Conservation (phyloP, 768 basidiomycete genomes). For the Kwoniella shandongensis region DNA sequence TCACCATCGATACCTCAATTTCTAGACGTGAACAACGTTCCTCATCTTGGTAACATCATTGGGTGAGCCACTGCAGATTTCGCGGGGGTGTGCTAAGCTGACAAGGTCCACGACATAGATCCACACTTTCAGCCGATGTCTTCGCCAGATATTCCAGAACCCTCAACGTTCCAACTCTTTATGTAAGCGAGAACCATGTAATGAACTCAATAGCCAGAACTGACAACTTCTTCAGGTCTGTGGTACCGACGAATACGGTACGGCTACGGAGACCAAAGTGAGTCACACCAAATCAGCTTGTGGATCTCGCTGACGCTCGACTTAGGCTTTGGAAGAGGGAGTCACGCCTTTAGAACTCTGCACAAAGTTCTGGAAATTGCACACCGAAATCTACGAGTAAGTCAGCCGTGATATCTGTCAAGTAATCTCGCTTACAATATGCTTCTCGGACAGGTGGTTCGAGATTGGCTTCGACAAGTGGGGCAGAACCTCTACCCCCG, state of each 20-base stretch:
- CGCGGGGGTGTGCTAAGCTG: neutral
- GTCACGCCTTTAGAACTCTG: constrained; percentile 60
- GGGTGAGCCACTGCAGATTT: constrained; percentile 29
- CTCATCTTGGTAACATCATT: constrained; percentile 73
- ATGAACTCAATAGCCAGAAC: neutral
- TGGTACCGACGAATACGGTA: constrained; percentile 99
- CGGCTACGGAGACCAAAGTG: constrained; percentile 97
- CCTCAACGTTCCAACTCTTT: constrained; percentile 83
- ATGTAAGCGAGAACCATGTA: constrained; percentile 51
- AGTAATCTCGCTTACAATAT: constrained; percentile 13
- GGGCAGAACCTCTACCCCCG: constrained; percentile 85
- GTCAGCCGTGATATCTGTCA: constrained; percentile 1
- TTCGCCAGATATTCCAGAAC: constrained; percentile 81
- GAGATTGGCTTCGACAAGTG: constrained; percentile 96
- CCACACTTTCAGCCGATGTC: constrained; percentile 93
- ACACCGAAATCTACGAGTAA: constrained; percentile 83
- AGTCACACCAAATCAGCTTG: constrained; percentile 5
- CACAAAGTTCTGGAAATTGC: constrained; percentile 84
- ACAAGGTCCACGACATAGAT: constrained; percentile 81
- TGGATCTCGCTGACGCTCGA: neutral
- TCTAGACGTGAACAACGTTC: constrained; percentile 75
- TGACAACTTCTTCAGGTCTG: constrained; percentile 60
- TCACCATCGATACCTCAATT: neutral
- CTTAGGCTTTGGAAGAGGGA: constrained; percentile 52
- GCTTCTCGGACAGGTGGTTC: constrained; percentile 67